Evolutionary conservation across 2,329 filamentous ascomycete species (phyloP).

Genomic region (Zopfia rhizophila): DNA sequence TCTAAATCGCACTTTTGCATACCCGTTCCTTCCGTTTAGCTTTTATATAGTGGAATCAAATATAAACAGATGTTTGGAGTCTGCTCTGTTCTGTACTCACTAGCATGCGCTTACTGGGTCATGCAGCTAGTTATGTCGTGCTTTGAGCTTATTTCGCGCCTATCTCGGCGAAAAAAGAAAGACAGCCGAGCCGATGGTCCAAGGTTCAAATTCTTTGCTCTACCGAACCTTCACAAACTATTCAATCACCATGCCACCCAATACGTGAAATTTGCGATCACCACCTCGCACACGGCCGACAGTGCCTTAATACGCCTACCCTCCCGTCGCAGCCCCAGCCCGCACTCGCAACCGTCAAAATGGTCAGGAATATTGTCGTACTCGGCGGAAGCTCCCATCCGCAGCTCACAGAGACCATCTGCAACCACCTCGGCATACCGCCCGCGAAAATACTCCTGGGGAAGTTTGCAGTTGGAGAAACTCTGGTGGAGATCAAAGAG

Average conservation of each 20-base stretch:
- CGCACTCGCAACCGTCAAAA: conserved; percentile 48
- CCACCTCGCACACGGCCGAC: conserved; percentile 24
- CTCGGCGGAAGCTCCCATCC: conserved; percentile 95
- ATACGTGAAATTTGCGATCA: conserved; percentile 37
- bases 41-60: too few species aligned
- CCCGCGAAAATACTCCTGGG: conserved; percentile 82
- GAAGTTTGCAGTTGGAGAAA: conserved; percentile 97
- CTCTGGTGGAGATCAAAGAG: conserved; percentile 93
- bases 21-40: too few species aligned
- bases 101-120: too few species aligned
- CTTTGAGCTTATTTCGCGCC: conserved; percentile 34
- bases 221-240: conserved; percentile 39
- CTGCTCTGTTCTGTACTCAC: too few species aligned
- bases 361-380: conserved; percentile 96
- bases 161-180: conserved; percentile 32
- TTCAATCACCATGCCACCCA: conserved; percentile 47
- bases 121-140: conserved; percentile 29
- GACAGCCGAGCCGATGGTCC: conserved; percentile 24
- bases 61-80: too few species aligned
- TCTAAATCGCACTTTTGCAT: too few species aligned
- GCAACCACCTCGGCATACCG: conserved; percentile 88
- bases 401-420: conserved; percentile 84
- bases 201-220: conserved; percentile 18
- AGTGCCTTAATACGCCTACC: conserved; percentile 1
- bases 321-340: conserved; percentile 14